Percentiles rank a stretch among this genome's conserved stretches.
These are phyloP conservation scores for Colletotrichum agaves DNA, from an alignment of 2,329 filamentous ascomycete species.

Conservation along the genomic window DNA sequence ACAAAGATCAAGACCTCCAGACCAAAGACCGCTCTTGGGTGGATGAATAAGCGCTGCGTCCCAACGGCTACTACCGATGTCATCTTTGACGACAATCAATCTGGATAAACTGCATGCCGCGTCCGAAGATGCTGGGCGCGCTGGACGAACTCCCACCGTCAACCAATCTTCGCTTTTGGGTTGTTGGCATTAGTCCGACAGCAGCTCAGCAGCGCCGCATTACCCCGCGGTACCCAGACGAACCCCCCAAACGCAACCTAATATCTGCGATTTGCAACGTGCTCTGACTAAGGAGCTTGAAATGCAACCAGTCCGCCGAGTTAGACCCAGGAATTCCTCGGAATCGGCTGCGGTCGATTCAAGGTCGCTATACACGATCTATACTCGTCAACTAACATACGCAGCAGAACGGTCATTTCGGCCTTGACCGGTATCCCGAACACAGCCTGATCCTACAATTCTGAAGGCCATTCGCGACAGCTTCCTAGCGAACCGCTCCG, in stretches of 20 bases:
- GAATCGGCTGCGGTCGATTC: not conserved
- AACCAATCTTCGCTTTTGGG: conserved; percentile 5
- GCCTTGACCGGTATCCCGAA: not conserved
- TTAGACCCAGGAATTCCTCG: not conserved
- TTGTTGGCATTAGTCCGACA: not conserved
- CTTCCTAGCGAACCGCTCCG: not conserved
- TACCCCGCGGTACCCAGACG: conserved; percentile 16
- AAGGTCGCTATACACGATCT: conserved; percentile 5
- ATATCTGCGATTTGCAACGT: conserved; percentile 10
- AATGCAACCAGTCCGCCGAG: not conserved
- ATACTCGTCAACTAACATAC: conserved; percentile 2
- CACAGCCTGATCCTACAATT: conserved; percentile 11
- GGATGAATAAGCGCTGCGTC: not conserved
- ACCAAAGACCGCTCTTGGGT: too few relatives aligned
- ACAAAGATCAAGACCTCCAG: not conserved
- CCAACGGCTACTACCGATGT: conserved; percentile 7
- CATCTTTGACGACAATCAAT: conserved; percentile 5
- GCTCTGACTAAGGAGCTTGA: conserved; percentile 4
- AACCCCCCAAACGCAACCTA: conserved; percentile 17
- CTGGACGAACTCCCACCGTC: not conserved
- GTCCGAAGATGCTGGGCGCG: not conserved
- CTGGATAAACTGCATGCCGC: not conserved
- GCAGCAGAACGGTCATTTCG: not conserved
- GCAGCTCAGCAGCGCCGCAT: not conserved
- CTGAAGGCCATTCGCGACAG: not conserved